A percentile compares a stretch with the other conserved stretches of the same genome.
These are phyloP conservation scores for Xylariaceae sp. DNA, from an alignment of 2,329 filamentous ascomycete genomes.

Conservation along the genomic window DNA sequence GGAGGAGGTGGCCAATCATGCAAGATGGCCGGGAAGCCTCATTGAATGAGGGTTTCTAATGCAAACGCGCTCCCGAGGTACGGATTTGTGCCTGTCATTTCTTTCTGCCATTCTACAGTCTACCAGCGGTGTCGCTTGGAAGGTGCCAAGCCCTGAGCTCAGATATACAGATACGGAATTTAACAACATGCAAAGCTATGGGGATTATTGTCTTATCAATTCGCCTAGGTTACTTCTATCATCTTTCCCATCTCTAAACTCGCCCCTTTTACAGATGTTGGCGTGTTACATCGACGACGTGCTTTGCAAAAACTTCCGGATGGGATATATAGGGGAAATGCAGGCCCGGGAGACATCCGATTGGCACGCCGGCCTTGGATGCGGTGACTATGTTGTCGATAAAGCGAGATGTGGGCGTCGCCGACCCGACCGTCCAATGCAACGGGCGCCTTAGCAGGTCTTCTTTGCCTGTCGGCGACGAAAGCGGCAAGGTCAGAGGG, in stretches of 20 bases:
- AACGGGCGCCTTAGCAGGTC: constrained; percentile 10
- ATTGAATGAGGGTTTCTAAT: no score
- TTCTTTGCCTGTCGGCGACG: constrained; percentile 5
- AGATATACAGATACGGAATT: no score
- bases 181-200: no score
- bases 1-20: no score
- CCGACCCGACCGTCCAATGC: constrained; percentile 14
- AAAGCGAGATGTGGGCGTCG: constrained; percentile 9
- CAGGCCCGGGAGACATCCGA: constrained; percentile 10
- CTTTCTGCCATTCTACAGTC: no score
- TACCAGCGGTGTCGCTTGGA: no score
- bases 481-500: constrained; percentile 9
- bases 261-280: constrained; percentile 7
- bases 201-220: no score
- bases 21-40: no score
- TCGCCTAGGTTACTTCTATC: no score
- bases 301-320: constrained; percentile 10
- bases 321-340: constrained; percentile 17
- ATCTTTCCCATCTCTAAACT: not conserved
- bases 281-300: constrained; percentile 11
- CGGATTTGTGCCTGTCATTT: no score
- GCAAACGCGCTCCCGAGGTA: no score
- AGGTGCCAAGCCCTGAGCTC: no score
- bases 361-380: constrained; percentile 11
- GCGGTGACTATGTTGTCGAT: constrained; percentile 15